Evolutionary conservation across 148 eudicot genomes (phyloP).

Genomic region (Chenopodium berlandieri): DNA sequence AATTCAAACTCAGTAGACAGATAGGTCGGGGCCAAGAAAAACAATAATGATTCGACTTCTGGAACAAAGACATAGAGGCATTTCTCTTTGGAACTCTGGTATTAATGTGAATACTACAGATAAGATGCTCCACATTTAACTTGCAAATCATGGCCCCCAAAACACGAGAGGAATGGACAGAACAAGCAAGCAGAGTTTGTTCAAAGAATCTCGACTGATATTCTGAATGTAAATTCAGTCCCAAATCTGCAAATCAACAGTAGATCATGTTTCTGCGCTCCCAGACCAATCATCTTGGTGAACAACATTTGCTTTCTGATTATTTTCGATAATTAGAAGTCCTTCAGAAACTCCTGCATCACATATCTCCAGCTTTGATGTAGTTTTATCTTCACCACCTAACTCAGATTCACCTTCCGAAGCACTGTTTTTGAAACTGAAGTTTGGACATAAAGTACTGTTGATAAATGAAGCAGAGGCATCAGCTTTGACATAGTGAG

Average conservation of each 20-base stretch:
- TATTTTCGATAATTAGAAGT: slow-evolving; percentile 41
- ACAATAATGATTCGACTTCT: not conserved
- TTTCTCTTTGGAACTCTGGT: too few relatives aligned
- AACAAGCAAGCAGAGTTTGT: not conserved
- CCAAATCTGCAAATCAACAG: not conserved
- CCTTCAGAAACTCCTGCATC: slow-evolving; percentile 74
- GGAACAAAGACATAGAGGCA: not conserved
- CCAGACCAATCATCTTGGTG: slow-evolving; percentile 60
- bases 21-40: not conserved
- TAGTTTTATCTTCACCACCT: slow-evolving; percentile 6
- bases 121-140: not conserved
- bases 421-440: slow-evolving; percentile 45
- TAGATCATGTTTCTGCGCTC: slow-evolving; percentile 31
- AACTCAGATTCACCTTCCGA: slow-evolving; percentile 28
- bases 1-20: not conserved
- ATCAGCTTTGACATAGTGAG: slow-evolving; percentile 55
- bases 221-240: not conserved
- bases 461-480: slow-evolving; percentile 52
- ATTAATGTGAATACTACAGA: not conserved
- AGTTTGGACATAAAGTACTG: slow-evolving; percentile 61
- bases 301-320: slow-evolving; percentile 47
- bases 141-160: not conserved
- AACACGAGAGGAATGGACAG: not conserved
- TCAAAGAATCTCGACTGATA: not conserved
- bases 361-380: slow-evolving; percentile 40